Conservation (phyloP, 2,329 filamentous ascomycete species). For the Capronia epimyces region DNA sequence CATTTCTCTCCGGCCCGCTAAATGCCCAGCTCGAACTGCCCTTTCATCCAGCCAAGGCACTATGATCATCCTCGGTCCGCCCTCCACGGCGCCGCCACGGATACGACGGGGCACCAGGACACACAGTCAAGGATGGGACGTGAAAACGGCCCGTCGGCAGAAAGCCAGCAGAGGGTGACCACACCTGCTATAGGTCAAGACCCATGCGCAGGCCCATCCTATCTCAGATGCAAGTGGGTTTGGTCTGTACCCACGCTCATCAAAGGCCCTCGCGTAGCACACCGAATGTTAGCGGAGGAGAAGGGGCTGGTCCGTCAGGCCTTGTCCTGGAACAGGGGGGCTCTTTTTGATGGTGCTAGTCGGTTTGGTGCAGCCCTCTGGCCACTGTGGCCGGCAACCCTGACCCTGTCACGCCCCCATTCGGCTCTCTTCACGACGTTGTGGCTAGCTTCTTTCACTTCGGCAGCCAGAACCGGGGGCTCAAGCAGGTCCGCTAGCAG, state of each 20-base stretch:
- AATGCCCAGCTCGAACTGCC: constrained; percentile 15
- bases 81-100: constrained; percentile 17
- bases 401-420: constrained; percentile 17
- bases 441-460: constrained; percentile 26
- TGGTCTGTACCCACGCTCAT: not conserved
- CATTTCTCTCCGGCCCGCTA: constrained; percentile 7
- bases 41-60: constrained; percentile 5
- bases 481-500: constrained; percentile 6
- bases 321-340: constrained; percentile 10
- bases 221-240: too few relatives aligned
- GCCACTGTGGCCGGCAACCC: not conserved
- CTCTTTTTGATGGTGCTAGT: constrained; percentile 17
- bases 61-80: constrained; percentile 23
- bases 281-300: not conserved
- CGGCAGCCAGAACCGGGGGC: constrained; percentile 25
- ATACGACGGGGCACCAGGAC: not conserved
- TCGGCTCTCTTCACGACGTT: constrained; percentile 23
- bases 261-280: not conserved
- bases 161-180: too few relatives aligned
- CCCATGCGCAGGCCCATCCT: too few relatives aligned
- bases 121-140: not conserved
- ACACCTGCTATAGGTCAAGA: too few relatives aligned
- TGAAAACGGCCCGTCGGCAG: too few relatives aligned
- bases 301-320: not conserved
- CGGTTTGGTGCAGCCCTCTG: not conserved